phyloP scores from a whole-genome alignment of 2,329 filamentous ascomycete species.

The Fusarium transvaalense region DNA sequence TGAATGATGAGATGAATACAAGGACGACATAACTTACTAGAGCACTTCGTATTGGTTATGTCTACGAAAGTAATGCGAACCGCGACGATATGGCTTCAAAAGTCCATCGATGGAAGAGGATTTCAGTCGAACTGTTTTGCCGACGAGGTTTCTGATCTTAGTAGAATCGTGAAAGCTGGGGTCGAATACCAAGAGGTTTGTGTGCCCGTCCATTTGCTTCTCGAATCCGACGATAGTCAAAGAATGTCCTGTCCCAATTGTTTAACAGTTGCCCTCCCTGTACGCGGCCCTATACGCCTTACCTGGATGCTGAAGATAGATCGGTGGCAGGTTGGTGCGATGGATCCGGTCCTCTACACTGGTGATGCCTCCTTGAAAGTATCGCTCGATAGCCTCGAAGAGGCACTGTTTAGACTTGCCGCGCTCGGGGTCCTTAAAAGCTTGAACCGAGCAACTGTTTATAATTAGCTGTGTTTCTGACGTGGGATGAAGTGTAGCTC shows the following conservation, averaged over 20 bases:
- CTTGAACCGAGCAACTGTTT: constrained; percentile 71
- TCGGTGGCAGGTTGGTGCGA: constrained; percentile 79
- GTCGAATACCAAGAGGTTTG: constrained; percentile 87
- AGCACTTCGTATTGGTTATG: constrained; percentile 85
- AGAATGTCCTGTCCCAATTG: constrained; percentile 75
- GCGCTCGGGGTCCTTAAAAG: constrained; percentile 64
- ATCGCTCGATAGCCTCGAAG: constrained; percentile 76
- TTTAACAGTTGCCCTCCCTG: not conserved
- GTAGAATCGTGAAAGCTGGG: constrained; percentile 81
- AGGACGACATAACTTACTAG: constrained; percentile 63
- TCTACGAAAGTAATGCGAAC: constrained; percentile 73
- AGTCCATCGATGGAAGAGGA: constrained; percentile 57
- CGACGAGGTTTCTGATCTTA: constrained; percentile 71
- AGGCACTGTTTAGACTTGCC: constrained; percentile 65
- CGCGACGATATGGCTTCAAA: constrained; percentile 80
- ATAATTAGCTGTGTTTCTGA: constrained; percentile 1
- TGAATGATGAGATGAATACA: not conserved
- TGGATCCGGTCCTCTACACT: constrained; percentile 68
- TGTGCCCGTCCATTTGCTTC: constrained; percentile 70
- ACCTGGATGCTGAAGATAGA: constrained; percentile 91
- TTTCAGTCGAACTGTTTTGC: constrained; percentile 59
- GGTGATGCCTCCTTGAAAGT: constrained; percentile 71
- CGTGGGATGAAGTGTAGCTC: not conserved
- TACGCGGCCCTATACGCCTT: constrained; percentile 32
- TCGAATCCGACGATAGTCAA: constrained; percentile 91